phyloP scores from a whole-genome alignment of 768 basidiomycete species.

The Tephrocybe sp. region DNA sequence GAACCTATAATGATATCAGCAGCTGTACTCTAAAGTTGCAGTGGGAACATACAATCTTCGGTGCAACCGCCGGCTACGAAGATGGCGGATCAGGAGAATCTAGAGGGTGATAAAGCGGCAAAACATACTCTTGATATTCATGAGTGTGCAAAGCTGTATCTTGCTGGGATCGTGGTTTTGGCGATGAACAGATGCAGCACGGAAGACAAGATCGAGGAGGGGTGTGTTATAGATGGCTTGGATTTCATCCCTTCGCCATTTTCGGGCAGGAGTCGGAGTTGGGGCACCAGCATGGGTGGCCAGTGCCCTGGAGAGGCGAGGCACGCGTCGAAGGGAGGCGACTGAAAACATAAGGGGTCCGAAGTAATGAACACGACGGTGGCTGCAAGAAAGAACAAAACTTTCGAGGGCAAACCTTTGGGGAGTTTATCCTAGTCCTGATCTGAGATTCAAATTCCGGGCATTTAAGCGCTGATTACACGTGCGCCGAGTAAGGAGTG shows the following conservation, averaged over 20 bases:
- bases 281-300: conserved; percentile 57
- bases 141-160: conserved; percentile 94
- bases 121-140: conserved; percentile 95
- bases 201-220: conserved; percentile 85
- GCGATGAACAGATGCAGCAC: conserved; percentile 82
- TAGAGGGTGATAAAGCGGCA: conserved; percentile 23
- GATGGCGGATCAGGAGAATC: conserved; percentile 11
- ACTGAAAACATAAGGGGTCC: conserved; percentile 38
- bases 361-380: background rate
- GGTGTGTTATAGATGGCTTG: conserved; percentile 84
- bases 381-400: background rate
- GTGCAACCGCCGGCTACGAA: conserved; percentile 85
- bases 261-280: conserved; percentile 39
- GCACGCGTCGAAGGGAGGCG: conserved; percentile 23
- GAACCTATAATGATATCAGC: conserved; percentile 55
- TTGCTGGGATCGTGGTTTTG: conserved; percentile 85
- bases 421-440: background rate
- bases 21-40: conserved; percentile 3
- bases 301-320: conserved; percentile 45
- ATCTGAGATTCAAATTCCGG: background rate
- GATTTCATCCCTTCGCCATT: conserved; percentile 82
- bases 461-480: background rate
- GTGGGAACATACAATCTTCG: conserved; percentile 77
- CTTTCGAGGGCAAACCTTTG: background rate
- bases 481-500: background rate